Evolutionary conservation across 106 monocot genomes (phyloP).

Genomic region (Gastrodia elata): DNA sequence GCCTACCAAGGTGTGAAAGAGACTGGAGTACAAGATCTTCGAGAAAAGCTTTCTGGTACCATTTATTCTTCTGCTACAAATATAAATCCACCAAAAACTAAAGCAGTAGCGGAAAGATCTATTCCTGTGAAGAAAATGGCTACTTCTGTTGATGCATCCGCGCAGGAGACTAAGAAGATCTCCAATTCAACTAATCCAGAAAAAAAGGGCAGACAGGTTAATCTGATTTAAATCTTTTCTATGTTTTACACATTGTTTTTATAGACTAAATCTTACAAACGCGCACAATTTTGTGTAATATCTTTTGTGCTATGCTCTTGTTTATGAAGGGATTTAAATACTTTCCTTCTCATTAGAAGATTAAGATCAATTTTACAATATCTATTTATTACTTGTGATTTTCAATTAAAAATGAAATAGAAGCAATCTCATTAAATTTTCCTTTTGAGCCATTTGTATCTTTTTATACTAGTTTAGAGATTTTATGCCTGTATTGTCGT

Average conservation of each 20-base stretch:
- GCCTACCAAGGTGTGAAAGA: conserved; percentile 21
- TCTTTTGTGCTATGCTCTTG: neutral
- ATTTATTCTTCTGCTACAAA: conserved; percentile 27
- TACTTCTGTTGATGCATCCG: conserved; percentile 5
- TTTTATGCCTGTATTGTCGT: neutral
- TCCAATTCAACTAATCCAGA: conserved; percentile 5
- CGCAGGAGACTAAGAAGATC: conserved; percentile 2
- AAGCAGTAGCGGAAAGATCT: conserved; percentile 9
- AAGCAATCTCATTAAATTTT: neutral
- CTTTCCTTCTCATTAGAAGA: neutral
- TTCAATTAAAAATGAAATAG: no score
- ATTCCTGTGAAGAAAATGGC: conserved; percentile 5
- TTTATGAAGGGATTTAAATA: neutral
- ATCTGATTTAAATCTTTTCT: neutral
- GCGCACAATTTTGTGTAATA: neutral
- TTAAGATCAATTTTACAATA: neutral
- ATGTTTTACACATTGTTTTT: neutral
- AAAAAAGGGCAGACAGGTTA: conserved; percentile 5
- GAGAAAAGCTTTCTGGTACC: conserved; percentile 65
- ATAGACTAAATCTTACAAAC: neutral
- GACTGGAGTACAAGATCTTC: conserved; percentile 55
- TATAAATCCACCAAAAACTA: conserved; percentile 29
- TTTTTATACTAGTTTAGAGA: neutral
- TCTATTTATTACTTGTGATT: neutral
- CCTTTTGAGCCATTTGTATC: neutral